phyloP scores from a whole-genome alignment of 495 filamentous ascomycete genomes.

The Acidomyces sp. region DNA sequence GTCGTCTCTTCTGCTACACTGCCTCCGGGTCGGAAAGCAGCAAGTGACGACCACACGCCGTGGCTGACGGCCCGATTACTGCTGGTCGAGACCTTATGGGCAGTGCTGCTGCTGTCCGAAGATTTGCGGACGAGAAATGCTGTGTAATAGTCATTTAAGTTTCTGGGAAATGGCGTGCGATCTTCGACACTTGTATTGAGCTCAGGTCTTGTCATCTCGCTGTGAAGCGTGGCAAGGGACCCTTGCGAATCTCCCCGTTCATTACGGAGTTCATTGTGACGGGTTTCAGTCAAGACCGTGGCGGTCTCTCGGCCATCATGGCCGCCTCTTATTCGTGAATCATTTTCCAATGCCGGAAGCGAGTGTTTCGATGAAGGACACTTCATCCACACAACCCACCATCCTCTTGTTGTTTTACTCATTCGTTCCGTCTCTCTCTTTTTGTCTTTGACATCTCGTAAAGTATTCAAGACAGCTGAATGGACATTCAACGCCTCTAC shows the following conservation, averaged over 20 bases:
- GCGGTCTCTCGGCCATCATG: no score
- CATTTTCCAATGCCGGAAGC: constrained; percentile 24
- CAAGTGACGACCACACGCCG: constrained; percentile 10
- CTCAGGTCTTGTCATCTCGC: no score
- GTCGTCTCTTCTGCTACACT: constrained; percentile 10
- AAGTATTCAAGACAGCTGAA: constrained; percentile 66
- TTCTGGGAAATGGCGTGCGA: no score
- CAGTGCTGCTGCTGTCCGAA: constrained; percentile 44
- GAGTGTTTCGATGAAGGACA: no score
- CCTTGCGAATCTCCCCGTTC: no score
- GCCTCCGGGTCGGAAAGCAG: constrained; percentile 4
- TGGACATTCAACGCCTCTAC: constrained; percentile 86
- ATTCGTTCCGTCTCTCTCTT: constrained; percentile 64
- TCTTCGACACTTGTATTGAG: no score
- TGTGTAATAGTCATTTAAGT: no score
- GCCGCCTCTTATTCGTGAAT: no score
- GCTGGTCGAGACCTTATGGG: constrained; percentile 22
- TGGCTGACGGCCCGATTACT: constrained; percentile 1
- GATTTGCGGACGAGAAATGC: constrained; percentile 69
- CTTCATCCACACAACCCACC: constrained; percentile 96
- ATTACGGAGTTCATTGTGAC: no score
- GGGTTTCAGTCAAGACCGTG: no score
- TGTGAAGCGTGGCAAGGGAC: no score
- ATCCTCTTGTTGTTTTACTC: constrained; percentile 78
- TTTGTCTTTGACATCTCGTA: constrained; percentile 46